phyloP scores from a whole-genome alignment of 2,329 filamentous ascomycete genomes.

The Graphilbum sp. region DNA sequence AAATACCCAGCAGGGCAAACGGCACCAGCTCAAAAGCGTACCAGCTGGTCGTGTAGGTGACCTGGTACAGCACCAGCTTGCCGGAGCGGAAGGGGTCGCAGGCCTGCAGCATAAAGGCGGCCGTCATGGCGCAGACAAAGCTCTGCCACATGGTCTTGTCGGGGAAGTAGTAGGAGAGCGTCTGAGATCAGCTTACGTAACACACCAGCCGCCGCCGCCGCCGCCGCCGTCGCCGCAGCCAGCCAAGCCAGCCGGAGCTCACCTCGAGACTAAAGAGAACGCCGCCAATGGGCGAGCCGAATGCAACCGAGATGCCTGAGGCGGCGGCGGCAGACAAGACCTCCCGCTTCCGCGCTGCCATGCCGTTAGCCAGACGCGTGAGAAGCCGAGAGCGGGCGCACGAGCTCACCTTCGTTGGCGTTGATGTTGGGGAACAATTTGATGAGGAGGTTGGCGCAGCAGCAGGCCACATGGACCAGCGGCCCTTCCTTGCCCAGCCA shows the following conservation, averaged over 20 bases:
- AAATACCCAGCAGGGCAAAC: slow-evolving; percentile 69
- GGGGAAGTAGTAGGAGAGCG: slow-evolving; percentile 93
- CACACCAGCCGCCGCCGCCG: too few species aligned
- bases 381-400: neutral
- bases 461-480: slow-evolving; percentile 89
- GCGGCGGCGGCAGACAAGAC: slow-evolving; percentile 84
- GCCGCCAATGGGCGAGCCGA: slow-evolving; percentile 84
- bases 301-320: slow-evolving; percentile 84
- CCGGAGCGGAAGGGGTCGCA: slow-evolving; percentile 90
- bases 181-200: too few species aligned
- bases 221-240: too few species aligned
- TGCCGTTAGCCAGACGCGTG: neutral
- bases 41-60: slow-evolving; percentile 83
- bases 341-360: slow-evolving; percentile 79
- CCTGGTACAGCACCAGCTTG: slow-evolving; percentile 90
- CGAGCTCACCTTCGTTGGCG: slow-evolving; percentile 58
- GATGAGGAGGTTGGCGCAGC: slow-evolving; percentile 87
- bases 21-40: slow-evolving; percentile 87
- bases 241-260: slow-evolving; percentile 11
- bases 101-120: slow-evolving; percentile 80
- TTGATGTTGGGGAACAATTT: slow-evolving; percentile 71
- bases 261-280: slow-evolving; percentile 91
- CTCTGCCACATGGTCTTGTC: slow-evolving; percentile 99
- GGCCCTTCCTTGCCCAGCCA: slow-evolving; percentile 96
- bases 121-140: slow-evolving; percentile 98